Conservation (phyloP, 352 stramenopile genomes). For the Globisporangium cylindrosporum region DNA sequence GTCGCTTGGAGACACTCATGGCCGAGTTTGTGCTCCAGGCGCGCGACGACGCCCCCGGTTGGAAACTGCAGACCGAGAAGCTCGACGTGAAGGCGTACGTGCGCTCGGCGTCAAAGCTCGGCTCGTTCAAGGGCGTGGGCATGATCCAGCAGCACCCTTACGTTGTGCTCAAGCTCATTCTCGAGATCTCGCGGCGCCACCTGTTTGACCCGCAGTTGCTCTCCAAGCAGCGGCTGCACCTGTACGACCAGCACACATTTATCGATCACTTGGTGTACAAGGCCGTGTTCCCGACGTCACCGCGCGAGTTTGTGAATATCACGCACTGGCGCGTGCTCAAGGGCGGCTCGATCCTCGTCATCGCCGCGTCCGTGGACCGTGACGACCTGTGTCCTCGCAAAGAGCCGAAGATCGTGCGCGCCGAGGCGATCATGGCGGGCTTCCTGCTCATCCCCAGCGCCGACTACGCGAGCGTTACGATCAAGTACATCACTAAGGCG, state of each 20-base stretch:
- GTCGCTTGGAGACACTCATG: conserved; percentile 53
- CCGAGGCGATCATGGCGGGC: conserved; percentile 48
- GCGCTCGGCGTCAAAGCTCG: conserved; percentile 35
- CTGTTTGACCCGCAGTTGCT: conserved; percentile 60
- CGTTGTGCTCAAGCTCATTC: conserved; percentile 51
- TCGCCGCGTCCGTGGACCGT: conserved; percentile 41
- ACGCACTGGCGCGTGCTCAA: conserved; percentile 69
- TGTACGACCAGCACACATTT: conserved; percentile 73
- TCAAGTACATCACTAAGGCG: conserved; percentile 67
- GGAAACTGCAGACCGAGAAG: conserved; percentile 61
- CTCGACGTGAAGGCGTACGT: conserved; percentile 58
- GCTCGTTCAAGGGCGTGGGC: conserved; percentile 54
- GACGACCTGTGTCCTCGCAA: conserved; percentile 37
- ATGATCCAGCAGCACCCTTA: conserved; percentile 53
- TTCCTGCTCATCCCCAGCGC: conserved; percentile 63
- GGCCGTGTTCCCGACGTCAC: conserved; percentile 50
- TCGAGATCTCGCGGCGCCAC: conserved; percentile 46
- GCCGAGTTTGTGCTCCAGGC: conserved; percentile 57
- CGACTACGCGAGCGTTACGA: conserved; percentile 50
- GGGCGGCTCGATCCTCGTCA: conserved; percentile 52
- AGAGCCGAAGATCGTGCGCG: conserved; percentile 51
- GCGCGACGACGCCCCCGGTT: conserved; percentile 44
- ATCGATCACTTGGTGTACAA: conserved; percentile 74
- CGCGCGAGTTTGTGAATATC: conserved; percentile 64
- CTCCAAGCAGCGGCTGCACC: conserved; percentile 38